These are phyloP conservation scores for Kluyveromyces sp. DNA, from an alignment of 1,139 yeast genomes.

Conservation along the genomic window DNA sequence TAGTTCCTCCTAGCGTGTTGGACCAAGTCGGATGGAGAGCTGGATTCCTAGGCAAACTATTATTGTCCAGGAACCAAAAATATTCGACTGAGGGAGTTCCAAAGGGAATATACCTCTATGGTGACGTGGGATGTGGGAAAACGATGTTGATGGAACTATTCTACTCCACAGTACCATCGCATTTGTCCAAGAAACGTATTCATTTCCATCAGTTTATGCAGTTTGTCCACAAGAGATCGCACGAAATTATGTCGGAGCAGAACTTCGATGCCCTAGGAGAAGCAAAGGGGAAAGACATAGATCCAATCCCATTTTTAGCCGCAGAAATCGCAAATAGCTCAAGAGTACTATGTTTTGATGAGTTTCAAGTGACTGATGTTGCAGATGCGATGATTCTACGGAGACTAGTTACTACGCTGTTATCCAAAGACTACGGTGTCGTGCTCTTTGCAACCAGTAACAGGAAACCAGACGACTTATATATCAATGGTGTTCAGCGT, in stretches of 20 bases:
- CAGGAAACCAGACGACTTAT: slow-evolving; percentile 89
- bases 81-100: slow-evolving; percentile 38
- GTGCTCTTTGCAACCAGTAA: slow-evolving; percentile 89
- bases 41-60: slow-evolving; percentile 30
- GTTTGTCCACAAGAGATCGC: slow-evolving; percentile 78
- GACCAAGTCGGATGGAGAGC: slow-evolving; percentile 39
- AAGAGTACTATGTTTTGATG: slow-evolving; percentile 86
- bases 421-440: slow-evolving; percentile 69
- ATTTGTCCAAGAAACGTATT: slow-evolving; percentile 66
- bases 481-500: slow-evolving; percentile 88
- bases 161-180: slow-evolving; percentile 70
- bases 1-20: slow-evolving; percentile 41
- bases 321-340: slow-evolving; percentile 70
- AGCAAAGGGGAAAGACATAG: slow-evolving; percentile 53
- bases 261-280: slow-evolving; percentile 20
- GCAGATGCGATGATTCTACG: slow-evolving; percentile 97
- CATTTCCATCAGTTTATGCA: slow-evolving; percentile 99
- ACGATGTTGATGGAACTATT: slow-evolving; percentile 97
- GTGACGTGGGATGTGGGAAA: slow-evolving; percentile 98
- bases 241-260: slow-evolving; percentile 42
- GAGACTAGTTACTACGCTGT: slow-evolving; percentile 53
- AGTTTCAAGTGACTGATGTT: slow-evolving; percentile 92
- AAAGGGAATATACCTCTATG: slow-evolving; percentile 82
- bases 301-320: slow-evolving; percentile 79
- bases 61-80: slow-evolving; percentile 12